Conservation (phyloP, 2,329 filamentous ascomycete genomes). For the Aspergillus unguis region DNA sequence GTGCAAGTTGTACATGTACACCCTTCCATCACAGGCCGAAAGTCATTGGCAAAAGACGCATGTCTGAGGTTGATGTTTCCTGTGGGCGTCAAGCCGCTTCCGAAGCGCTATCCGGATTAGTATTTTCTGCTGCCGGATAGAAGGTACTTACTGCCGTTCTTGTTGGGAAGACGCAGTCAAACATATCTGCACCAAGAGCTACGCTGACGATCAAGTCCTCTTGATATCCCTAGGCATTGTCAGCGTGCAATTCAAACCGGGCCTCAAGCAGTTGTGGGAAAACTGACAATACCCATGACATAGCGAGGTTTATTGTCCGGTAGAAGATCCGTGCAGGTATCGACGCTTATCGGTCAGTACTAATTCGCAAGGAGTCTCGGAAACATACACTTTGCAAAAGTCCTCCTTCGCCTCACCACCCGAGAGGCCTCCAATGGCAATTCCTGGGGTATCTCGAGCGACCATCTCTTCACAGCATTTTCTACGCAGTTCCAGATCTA, state of each 20-base stretch:
- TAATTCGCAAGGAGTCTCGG: neutral
- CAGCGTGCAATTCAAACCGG: conserved; percentile 12
- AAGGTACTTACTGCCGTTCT: conserved; percentile 66
- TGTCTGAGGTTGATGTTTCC: conserved; percentile 85
- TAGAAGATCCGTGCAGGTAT: conserved; percentile 77
- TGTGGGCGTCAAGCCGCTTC: conserved; percentile 79
- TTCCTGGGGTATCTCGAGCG: conserved; percentile 84
- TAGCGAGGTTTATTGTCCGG: conserved; percentile 94
- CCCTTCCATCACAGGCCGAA: conserved; percentile 74
- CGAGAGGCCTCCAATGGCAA: conserved; percentile 91
- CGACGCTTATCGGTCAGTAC: conserved; percentile 51
- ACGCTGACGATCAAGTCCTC: conserved; percentile 93
- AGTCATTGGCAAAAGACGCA: conserved; percentile 71
- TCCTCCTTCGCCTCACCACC: conserved; percentile 92
- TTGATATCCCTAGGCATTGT: conserved; percentile 67
- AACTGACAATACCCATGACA: conserved; percentile 84
- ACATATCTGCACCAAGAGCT: conserved; percentile 96
- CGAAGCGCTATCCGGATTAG: conserved; percentile 62
- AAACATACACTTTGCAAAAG: conserved; percentile 72
- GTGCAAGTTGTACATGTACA: conserved; percentile 80
- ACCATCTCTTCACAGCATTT: conserved; percentile 88
- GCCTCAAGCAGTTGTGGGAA: neutral
- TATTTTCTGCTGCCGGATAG: neutral
- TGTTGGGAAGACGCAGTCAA: conserved; percentile 98
- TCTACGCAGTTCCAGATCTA: conserved; percentile 80